phyloP scores from a whole-genome alignment of 2,329 filamentous ascomycete genomes.

The Stachybotrys chartarum region DNA sequence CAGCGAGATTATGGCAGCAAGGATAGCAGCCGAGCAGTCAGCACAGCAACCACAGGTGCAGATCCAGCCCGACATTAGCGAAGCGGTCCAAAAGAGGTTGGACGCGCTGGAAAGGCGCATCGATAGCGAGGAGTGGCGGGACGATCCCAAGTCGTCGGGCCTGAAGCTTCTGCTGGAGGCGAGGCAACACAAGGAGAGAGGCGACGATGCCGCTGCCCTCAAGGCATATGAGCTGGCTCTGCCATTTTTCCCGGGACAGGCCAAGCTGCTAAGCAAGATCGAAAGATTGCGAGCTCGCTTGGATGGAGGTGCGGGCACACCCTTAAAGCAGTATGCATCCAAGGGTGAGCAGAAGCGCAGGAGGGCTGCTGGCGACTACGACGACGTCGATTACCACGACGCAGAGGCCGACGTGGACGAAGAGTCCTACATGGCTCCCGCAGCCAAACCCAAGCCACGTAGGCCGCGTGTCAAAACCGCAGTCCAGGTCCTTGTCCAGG shows the following conservation, averaged over 20 bases:
- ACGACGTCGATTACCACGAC: conserved; percentile 31
- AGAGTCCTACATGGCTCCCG: conserved; percentile 18
- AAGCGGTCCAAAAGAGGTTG: conserved; percentile 72
- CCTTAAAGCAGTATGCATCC: conserved; percentile 11
- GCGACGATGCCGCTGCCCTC: conserved; percentile 70
- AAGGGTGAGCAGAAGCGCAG: conserved; percentile 20
- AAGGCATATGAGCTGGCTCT: conserved; percentile 81
- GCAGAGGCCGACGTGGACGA: conserved; percentile 35
- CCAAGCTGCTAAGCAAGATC: conserved; percentile 68
- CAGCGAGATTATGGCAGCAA: conserved; percentile 78
- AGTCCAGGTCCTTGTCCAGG: conserved; percentile 22
- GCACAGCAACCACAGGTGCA: conserved; percentile 24
- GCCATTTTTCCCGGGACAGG: conserved; percentile 79
- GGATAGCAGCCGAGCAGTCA: conserved; percentile 42
- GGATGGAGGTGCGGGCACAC: conserved; percentile 13
- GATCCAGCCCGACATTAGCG: conserved; percentile 50
- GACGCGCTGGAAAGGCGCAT: conserved; percentile 84
- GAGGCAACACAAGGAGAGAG: conserved; percentile 79
- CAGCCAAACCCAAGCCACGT: conserved; percentile 19
- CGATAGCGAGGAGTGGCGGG: conserved; percentile 51
- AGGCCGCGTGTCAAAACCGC: conserved; percentile 22
- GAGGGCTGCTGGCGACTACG: conserved; percentile 19
- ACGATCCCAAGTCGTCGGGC: conserved; percentile 73
- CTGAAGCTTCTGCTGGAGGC: conserved; percentile 83
- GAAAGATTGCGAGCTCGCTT: conserved; percentile 52